Percentiles rank a stretch among this genome's conserved stretches.
phyloP scores from a whole-genome alignment of 306 rosid species.

The Chamaecrista fasciculata region DNA sequence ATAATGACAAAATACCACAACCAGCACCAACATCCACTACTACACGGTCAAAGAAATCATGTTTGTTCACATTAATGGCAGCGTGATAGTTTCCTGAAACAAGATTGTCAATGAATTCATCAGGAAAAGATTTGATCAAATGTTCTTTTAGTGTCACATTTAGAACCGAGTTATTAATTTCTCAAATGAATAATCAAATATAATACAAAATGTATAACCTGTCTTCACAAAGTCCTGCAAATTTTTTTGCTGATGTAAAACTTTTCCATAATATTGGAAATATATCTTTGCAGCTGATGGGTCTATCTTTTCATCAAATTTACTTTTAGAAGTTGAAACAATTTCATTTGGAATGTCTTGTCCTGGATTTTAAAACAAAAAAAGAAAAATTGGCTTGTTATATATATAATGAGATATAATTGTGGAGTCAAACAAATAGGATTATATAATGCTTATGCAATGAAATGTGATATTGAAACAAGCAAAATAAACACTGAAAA shows the following conservation, averaged over 20 bases:
- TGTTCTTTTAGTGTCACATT: neutral
- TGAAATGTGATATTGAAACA: neutral
- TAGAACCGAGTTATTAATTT: neutral
- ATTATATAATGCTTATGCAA: neutral
- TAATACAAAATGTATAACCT: slow-evolving; percentile 47
- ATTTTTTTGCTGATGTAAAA: slow-evolving; percentile 92
- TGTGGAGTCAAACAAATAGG: neutral
- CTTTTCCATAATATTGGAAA: slow-evolving; percentile 85
- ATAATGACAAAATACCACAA: slow-evolving; percentile 82
- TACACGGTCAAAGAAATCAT: slow-evolving; percentile 69
- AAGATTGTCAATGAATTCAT: slow-evolving; percentile 20
- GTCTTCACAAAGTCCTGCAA: slow-evolving; percentile 95
- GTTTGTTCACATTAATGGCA: slow-evolving; percentile 67
- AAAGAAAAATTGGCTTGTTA: neutral
- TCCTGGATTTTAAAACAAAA: too few relatives aligned
- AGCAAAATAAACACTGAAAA: slow-evolving; percentile 5
- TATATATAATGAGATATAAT: neutral
- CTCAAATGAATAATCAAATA: neutral
- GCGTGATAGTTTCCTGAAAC: slow-evolving; percentile 72
- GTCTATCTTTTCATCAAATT: slow-evolving; percentile 81
- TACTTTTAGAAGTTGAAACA: slow-evolving; percentile 46
- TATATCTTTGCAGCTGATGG: slow-evolving; percentile 79
- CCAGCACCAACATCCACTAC: slow-evolving; percentile 95
- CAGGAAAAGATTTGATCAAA: too few relatives aligned
- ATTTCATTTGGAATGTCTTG: slow-evolving; percentile 50